Evolutionary conservation across 176 grass and related monocot species (phyloP), one percentile per base, ranked within the genome.

Genomic region (Lolium perenne): DNA sequence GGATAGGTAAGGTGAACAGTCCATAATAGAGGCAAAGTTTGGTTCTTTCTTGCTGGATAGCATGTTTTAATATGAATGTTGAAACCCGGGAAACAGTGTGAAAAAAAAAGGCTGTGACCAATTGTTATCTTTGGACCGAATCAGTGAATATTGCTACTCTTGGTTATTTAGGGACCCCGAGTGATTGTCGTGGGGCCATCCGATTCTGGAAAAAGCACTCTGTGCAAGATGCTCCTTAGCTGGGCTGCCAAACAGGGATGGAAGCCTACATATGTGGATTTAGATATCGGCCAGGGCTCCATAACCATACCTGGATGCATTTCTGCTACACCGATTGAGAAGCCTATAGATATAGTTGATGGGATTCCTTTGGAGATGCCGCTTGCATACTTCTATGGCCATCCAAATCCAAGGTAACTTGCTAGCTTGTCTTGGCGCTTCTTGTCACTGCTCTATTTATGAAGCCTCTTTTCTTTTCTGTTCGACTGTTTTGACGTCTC

Each of bases 281-380:
- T 95, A 82, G 93, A 98, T 91, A 92, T 98, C 60, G 97, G 94
- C 35, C 92, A 95, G 81, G 94, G 94, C 5, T 98, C 93, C 13
- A 98, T 98, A 89, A 96, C 93, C 46, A 87, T 98, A 79, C 97
- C 94, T 82, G 92, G 90, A 76, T 92, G 92, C 80, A 92, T 98
- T 88, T 92, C 86, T 63, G 97, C 97, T 49, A 94, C 97, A 58
- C 97, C 94, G 0, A 87, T 98, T 51, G 97, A 98, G 84, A 98
- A 95, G 83, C 97, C 97, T 65, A 95, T 98, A 38, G 94, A 98
- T 94, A 89, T 86, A 59, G 84, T 95, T 56, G 94, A 98, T 76
- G 97, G 97, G 75, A 95, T 95, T 87, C 94, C 94, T 78, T 90
- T 98, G 87, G 97, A 98, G 80, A 98, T 98, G 97, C 97, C 92